Conservation (phyloP, 2,329 filamentous ascomycete species). For the Paecilomyces dactylethromorphus region DNA sequence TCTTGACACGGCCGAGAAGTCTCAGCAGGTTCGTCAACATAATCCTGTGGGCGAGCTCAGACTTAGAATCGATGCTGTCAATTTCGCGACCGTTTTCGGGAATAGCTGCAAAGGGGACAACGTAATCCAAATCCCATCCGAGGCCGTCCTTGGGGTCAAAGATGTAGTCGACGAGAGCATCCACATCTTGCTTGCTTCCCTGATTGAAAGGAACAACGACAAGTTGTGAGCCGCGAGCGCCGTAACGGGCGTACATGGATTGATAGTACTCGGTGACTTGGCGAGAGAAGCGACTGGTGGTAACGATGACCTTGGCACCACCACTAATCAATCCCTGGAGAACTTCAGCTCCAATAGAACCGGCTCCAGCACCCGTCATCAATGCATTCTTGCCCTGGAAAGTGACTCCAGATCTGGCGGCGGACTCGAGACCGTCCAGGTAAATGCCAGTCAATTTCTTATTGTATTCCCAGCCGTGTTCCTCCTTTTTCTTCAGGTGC, state of each 20-base stretch:
- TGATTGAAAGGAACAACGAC: slow-evolving; percentile 99
- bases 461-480: slow-evolving; percentile 98
- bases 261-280: slow-evolving; percentile 99
- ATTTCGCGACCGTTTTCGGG: slow-evolving; percentile 97
- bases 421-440: slow-evolving; percentile 83
- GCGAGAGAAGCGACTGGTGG: slow-evolving; percentile 91
- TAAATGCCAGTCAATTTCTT: slow-evolving; percentile 95
- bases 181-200: slow-evolving; percentile 95
- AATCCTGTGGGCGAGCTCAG: slow-evolving; percentile 94
- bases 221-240: slow-evolving; percentile 88
- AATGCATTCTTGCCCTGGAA: slow-evolving; percentile 94
- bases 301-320: slow-evolving; percentile 93
- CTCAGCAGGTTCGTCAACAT: slow-evolving; percentile 97
- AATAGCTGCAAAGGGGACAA: slow-evolving; percentile 95
- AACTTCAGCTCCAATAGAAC: slow-evolving; percentile 95
- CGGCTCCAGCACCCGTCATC: slow-evolving; percentile 97
- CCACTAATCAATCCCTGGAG: slow-evolving; percentile 93
- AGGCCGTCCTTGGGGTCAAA: slow-evolving; percentile 95
- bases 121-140: slow-evolving; percentile 95
- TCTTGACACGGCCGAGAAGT: slow-evolving; percentile 83
- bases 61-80: slow-evolving; percentile 92
- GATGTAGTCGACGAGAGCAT: slow-evolving; percentile 90
- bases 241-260: slow-evolving; percentile 92
- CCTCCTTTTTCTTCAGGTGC: slow-evolving; percentile 93
- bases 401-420: slow-evolving; percentile 77